A percentile compares a stretch with the other conserved stretches of the same genome.
phyloP scores from a whole-genome alignment of 1,284 basidiomycete species.

The Phenoliferia sp. region DNA sequence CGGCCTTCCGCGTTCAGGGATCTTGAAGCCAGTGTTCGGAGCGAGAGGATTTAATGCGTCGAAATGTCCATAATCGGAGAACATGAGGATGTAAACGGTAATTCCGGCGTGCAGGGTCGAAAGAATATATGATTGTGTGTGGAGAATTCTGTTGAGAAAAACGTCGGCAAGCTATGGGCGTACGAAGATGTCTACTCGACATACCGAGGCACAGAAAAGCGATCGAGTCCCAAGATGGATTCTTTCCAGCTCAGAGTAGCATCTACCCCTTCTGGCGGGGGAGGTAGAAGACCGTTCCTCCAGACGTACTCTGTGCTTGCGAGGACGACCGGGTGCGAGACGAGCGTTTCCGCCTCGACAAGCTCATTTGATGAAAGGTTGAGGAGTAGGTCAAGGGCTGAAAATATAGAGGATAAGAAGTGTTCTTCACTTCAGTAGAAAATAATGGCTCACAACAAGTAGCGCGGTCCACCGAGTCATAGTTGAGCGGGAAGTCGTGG shows the following conservation, averaged over 20 bases:
- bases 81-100: constrained; percentile 33
- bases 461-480: constrained; percentile 32
- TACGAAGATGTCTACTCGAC: neutral
- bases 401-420: too few relatives aligned
- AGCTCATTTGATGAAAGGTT: constrained; percentile 27
- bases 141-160: constrained; percentile 17
- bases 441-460: constrained; percentile 28
- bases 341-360: constrained; percentile 31
- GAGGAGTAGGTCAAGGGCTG: constrained; percentile 31
- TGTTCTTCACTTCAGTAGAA: neutral
- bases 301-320: constrained; percentile 33
- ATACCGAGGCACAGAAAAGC: constrained; percentile 31
- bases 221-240: constrained; percentile 26
- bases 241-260: constrained; percentile 19
- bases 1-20: constrained; percentile 9
- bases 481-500: constrained; percentile 31
- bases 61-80: constrained; percentile 31
- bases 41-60: constrained; percentile 31
- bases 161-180: neutral
- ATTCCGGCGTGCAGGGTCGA: constrained; percentile 28
- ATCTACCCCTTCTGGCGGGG: constrained; percentile 6
- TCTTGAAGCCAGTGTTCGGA: constrained; percentile 10
- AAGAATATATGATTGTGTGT: constrained; percentile 28
- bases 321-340: constrained; percentile 34
- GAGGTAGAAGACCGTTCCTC: constrained; percentile 28